Evolutionary conservation across 352 stramenopile species (phyloP).

Genomic region (Saprolegnia parasitica): DNA sequence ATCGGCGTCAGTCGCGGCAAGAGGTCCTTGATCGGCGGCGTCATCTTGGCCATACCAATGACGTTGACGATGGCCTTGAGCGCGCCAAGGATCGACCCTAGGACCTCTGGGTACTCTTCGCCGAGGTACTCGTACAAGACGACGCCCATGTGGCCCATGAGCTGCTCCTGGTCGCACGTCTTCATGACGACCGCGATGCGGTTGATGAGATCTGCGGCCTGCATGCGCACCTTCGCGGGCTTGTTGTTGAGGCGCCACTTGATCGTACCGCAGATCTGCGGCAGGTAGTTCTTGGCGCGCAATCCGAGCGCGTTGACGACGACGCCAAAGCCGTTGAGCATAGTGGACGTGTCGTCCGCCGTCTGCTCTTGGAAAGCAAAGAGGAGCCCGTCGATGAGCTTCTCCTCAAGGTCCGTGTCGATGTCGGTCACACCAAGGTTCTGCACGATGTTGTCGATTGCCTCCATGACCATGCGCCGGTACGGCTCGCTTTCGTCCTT

Average conservation of each 20-base stretch:
- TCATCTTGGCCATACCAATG: constrained; percentile 99
- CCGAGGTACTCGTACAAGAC: constrained; percentile 99
- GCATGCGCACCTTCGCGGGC: constrained; percentile 97
- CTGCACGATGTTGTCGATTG: constrained; percentile 96
- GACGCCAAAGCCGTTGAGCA: constrained; percentile 98
- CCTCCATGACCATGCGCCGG: constrained; percentile 99
- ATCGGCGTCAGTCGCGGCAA: constrained; percentile 98
- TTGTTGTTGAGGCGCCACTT: constrained; percentile 99
- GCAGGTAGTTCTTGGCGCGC: constrained; percentile 97
- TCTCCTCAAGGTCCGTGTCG: constrained; percentile 95
- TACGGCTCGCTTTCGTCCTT: constrained; percentile 99
- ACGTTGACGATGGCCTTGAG: constrained; percentile 99
- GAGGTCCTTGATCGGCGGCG: constrained; percentile 97
- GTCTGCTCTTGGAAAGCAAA: constrained; percentile 99
- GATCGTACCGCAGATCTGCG: constrained; percentile 98
- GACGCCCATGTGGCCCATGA: constrained; percentile 98
- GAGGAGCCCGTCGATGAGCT: constrained; percentile 99
- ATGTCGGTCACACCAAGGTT: constrained; percentile 97
- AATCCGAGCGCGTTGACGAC: constrained; percentile 97
- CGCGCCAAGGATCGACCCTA: constrained; percentile 97
- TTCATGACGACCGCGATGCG: constrained; percentile 99
- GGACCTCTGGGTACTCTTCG: constrained; percentile 99
- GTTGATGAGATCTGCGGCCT: constrained; percentile 98
- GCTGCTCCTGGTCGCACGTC: constrained; percentile 96
- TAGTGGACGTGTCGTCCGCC: constrained; percentile 91